A percentile compares a stretch with the other conserved stretches of the same genome.
Conservation (phyloP, 495 filamentous ascomycete genomes). For the Penicillium verhagenii region DNA sequence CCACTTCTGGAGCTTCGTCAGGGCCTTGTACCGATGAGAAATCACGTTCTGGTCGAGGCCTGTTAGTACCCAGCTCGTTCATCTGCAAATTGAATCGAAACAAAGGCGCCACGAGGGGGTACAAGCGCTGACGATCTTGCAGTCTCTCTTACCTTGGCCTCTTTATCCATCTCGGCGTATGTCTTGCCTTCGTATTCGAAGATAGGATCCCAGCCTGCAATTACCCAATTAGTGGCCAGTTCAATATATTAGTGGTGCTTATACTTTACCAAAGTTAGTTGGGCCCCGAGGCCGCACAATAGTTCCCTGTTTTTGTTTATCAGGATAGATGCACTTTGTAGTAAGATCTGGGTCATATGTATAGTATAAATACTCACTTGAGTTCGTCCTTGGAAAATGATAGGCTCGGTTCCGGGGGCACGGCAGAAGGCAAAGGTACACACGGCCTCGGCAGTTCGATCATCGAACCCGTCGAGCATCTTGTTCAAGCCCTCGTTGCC, state of each 20-base stretch:
- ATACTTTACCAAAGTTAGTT: constrained; percentile 75
- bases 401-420: constrained; percentile 78
- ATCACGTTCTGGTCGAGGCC: constrained; percentile 65
- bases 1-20: constrained; percentile 84
- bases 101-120: not conserved
- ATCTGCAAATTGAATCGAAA: not conserved
- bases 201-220: constrained; percentile 86
- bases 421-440: constrained; percentile 93
- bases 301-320: constrained; percentile 35
- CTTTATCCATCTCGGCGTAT: constrained; percentile 96
- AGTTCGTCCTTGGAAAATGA: constrained; percentile 91
- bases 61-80: constrained; percentile 3
- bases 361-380: constrained; percentile 37
- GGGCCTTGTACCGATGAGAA: constrained; percentile 83
- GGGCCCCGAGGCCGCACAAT: constrained; percentile 56
- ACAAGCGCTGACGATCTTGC: not conserved
- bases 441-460: constrained; percentile 88
- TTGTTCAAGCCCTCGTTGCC: constrained; percentile 86
- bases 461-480: constrained; percentile 82
- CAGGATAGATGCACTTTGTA: not conserved
- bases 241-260: not conserved
- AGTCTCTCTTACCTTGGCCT: constrained; percentile 57
- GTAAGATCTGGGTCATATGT: not conserved
- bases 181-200: constrained; percentile 95
- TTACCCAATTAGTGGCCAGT: not conserved